A percentile compares a stretch with the other conserved stretches of the same genome.
Evolutionary conservation across 345 rosid species (phyloP).

Genomic region (Luvunga scandens): DNA sequence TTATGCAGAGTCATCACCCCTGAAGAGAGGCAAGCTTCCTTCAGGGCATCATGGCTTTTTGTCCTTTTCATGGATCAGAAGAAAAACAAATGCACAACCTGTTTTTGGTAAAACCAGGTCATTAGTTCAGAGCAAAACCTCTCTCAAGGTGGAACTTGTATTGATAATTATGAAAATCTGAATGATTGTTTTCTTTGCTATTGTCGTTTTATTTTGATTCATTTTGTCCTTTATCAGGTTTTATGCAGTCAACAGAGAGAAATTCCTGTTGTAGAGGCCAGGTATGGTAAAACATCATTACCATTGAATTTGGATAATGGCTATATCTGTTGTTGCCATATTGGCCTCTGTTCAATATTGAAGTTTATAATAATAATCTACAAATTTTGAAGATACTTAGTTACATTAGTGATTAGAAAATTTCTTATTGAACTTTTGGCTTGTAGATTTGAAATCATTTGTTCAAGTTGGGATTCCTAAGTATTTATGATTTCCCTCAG

Average conservation of each 20-base stretch:
- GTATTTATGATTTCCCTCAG: background rate
- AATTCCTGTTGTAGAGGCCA: slow-evolving; percentile 45
- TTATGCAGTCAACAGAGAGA: slow-evolving; percentile 54
- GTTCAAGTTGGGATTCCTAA: background rate
- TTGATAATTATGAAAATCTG: slow-evolving; percentile 10
- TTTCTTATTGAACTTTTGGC: background rate
- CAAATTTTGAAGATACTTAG: background rate
- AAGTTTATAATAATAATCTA: background rate
- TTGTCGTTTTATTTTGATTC: background rate
- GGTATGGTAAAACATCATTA: slow-evolving; percentile 37
- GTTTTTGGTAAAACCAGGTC: background rate
- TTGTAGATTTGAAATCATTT: background rate
- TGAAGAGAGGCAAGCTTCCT: slow-evolving; percentile 31
- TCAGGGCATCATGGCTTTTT: slow-evolving; percentile 25
- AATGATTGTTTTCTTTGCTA: background rate
- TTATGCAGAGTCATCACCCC: slow-evolving; percentile 34
- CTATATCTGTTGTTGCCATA: background rate
- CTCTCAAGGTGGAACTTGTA: slow-evolving; percentile 26
- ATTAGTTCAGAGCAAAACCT: slow-evolving; percentile 9
- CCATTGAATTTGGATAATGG: background rate
- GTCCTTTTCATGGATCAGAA: slow-evolving; percentile 29
- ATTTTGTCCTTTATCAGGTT: slow-evolving; percentile 33
- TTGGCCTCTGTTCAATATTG: background rate
- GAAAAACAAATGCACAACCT: slow-evolving; percentile 22
- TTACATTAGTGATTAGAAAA: background rate